Conservation (phyloP, 2,329 filamentous ascomycete genomes). For the Monosporascus sp. region DNA sequence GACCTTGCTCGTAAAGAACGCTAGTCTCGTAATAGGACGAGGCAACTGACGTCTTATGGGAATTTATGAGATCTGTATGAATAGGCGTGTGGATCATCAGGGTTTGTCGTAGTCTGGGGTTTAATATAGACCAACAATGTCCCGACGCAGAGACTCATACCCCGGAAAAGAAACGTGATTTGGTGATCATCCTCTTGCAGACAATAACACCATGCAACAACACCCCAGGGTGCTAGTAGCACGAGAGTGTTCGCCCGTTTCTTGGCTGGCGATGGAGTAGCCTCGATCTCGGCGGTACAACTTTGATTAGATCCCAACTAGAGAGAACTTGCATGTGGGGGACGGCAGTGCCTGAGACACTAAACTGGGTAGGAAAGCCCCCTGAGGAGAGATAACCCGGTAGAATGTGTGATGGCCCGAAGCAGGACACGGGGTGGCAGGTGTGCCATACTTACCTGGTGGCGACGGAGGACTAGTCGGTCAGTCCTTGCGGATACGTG, state of each 20-base stretch:
- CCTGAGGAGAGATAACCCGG: background rate
- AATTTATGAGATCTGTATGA: slow-evolving; percentile 11
- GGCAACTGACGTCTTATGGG: slow-evolving; percentile 14
- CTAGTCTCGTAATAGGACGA: background rate
- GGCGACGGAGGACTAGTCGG: slow-evolving; percentile 11
- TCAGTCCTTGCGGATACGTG: slow-evolving; percentile 14
- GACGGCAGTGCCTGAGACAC: background rate
- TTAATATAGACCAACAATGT: slow-evolving; percentile 25
- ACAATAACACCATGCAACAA: slow-evolving; percentile 11
- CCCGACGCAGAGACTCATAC: slow-evolving; percentile 17
- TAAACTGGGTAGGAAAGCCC: background rate
- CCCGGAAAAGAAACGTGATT: slow-evolving; percentile 18
- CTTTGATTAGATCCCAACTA: slow-evolving; percentile 9
- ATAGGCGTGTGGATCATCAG: slow-evolving; percentile 7
- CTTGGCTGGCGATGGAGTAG: slow-evolving; percentile 12
- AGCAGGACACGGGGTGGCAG: slow-evolving; percentile 3
- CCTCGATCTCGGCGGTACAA: slow-evolving; percentile 8
- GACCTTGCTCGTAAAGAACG: background rate
- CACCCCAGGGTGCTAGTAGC: slow-evolving; percentile 21
- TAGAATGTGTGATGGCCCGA: background rate
- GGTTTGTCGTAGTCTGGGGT: slow-evolving; percentile 7
- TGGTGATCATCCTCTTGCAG: slow-evolving; percentile 8
- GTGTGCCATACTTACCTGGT: slow-evolving; percentile 12
- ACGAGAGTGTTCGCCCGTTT: slow-evolving; percentile 11
- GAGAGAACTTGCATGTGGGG: slow-evolving; percentile 3